Conservation (phyloP, 2,329 filamentous ascomycete genomes). For the Fonsecaea nubica region DNA sequence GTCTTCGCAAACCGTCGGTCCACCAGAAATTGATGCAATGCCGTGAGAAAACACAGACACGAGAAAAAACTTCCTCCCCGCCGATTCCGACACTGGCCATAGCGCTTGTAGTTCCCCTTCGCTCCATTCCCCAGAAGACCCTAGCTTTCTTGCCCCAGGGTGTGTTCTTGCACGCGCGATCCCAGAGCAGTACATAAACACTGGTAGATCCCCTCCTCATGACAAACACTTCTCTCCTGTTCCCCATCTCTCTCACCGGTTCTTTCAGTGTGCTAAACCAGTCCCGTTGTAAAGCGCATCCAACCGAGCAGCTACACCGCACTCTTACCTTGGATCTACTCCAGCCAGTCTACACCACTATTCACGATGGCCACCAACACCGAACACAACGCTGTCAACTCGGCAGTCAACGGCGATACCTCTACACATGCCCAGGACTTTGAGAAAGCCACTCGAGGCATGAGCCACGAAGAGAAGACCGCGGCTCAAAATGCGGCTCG, state of each 20-base stretch:
- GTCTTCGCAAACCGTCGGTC: constrained; percentile 8
- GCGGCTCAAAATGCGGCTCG: constrained; percentile 53
- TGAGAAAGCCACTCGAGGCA: constrained; percentile 42
- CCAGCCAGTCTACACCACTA: background rate
- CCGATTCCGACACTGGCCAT: constrained; percentile 12
- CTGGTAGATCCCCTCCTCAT: constrained; percentile 11
- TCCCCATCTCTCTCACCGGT: background rate
- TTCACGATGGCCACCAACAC: constrained; percentile 34
- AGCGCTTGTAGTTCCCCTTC: background rate
- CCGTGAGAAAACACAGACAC: background rate
- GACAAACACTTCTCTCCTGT: background rate
- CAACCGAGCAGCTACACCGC: background rate
- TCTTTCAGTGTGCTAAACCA: background rate
- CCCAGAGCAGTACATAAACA: constrained; percentile 28
- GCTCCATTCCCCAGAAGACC: constrained; percentile 16
- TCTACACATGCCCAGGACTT: constrained; percentile 30
- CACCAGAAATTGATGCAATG: constrained; percentile 10
- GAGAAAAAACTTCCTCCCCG: constrained; percentile 19
- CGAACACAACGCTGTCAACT: constrained; percentile 17
- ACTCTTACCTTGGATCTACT: background rate
- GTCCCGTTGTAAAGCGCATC: constrained; percentile 2
- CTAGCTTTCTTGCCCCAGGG: background rate
- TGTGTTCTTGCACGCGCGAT: background rate
- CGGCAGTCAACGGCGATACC: constrained; percentile 22
- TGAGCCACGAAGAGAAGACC: constrained; percentile 54